phyloP scores from a whole-genome alignment of 2,329 filamentous ascomycete genomes.

The Metarhizium guizhouense region DNA sequence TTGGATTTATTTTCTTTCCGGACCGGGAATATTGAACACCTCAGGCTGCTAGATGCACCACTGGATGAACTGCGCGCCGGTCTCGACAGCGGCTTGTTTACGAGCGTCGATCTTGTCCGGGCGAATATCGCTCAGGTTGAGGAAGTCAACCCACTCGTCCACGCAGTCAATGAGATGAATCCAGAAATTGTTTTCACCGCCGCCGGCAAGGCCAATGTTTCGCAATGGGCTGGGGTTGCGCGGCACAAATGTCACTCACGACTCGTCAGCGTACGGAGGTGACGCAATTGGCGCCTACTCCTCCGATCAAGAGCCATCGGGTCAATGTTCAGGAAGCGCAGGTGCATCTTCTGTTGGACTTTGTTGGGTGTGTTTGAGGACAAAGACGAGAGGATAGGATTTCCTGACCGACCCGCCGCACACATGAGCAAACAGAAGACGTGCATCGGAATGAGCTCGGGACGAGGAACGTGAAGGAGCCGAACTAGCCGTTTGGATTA shows the following conservation, averaged over 20 bases:
- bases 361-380: conserved; percentile 7
- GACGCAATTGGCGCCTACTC: conserved; percentile 54
- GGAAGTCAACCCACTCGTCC: conserved; percentile 16
- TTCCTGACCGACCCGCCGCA: conserved; percentile 43
- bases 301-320: conserved; percentile 50
- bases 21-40: not conserved
- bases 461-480: conserved; percentile 38
- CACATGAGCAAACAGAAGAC: conserved; percentile 46
- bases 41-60: conserved; percentile 12
- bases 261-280: conserved; percentile 57
- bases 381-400: conserved; percentile 52
- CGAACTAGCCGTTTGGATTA: conserved; percentile 53
- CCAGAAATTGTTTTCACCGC: conserved; percentile 30
- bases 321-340: conserved; percentile 53
- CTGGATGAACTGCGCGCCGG: conserved; percentile 13
- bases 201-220: conserved; percentile 53
- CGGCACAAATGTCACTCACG: conserved; percentile 46
- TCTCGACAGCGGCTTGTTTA: conserved; percentile 18
- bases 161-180: conserved; percentile 26
- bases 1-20: not conserved
- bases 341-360: conserved; percentile 33
- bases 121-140: conserved; percentile 18
- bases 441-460: conserved; percentile 37
- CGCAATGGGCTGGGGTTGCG: conserved; percentile 56
- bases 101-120: conserved; percentile 26